These are phyloP conservation scores for Citropsis articulata DNA, from an alignment of 345 rosid species.

Conservation along the genomic window DNA sequence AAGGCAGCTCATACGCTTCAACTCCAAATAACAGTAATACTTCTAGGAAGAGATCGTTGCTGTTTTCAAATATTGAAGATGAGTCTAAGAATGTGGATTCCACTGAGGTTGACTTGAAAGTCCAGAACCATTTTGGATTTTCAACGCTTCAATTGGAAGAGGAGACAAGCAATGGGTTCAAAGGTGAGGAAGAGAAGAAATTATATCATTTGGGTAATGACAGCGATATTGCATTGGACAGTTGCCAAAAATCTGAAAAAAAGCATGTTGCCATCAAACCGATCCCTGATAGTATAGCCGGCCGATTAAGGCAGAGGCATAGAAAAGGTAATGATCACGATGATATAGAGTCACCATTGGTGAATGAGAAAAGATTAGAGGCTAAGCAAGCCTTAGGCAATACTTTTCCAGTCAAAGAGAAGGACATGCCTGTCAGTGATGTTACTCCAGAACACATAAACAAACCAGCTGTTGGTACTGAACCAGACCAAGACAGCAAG, in stretches of 20 bases:
- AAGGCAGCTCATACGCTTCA: constrained; percentile 7
- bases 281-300: constrained; percentile 39
- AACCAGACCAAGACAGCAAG: constrained; percentile 18
- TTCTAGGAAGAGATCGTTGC: constrained; percentile 38
- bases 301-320: constrained; percentile 46
- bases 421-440: background rate
- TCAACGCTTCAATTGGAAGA: constrained; percentile 13
- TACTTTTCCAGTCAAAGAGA: background rate
- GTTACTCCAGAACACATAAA: constrained; percentile 5
- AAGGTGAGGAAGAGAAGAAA: constrained; percentile 18
- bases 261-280: constrained; percentile 27
- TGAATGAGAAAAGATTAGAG: background rate
- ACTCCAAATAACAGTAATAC: constrained; percentile 20
- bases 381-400: background rate
- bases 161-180: constrained; percentile 4
- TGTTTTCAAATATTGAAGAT: constrained; percentile 29
- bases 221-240: background rate
- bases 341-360: background rate
- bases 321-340: constrained; percentile 6
- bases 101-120: constrained; percentile 9
- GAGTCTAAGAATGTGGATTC: constrained; percentile 5
- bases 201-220: background rate
- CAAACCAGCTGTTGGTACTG: constrained; percentile 5
- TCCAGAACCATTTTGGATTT: background rate
- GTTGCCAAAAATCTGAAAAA: constrained; percentile 13